phyloP scores from a whole-genome alignment of 768 basidiomycete genomes.

The Cystofilobasidium ferigula region DNA sequence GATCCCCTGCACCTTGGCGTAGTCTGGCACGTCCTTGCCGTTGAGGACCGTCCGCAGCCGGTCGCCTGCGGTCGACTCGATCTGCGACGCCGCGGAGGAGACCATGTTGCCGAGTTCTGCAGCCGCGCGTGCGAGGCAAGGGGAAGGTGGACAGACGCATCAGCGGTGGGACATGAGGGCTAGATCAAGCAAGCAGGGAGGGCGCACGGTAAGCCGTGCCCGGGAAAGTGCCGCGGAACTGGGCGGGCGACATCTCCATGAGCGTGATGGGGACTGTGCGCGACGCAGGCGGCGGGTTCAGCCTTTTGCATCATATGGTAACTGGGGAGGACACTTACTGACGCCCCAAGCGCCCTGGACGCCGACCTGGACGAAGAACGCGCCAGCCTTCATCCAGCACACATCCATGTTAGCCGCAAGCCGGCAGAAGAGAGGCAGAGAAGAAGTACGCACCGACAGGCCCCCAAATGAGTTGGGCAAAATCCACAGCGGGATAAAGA shows the following conservation, averaged over 20 bases:
- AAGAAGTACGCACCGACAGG: constrained; percentile 71
- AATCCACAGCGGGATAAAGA: constrained; percentile 58
- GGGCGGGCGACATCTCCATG: constrained; percentile 72
- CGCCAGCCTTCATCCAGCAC: too few relatives aligned
- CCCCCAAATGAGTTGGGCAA: constrained; percentile 56
- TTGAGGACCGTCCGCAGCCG: constrained; percentile 47
- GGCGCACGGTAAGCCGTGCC: constrained; percentile 58
- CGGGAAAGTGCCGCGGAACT: constrained; percentile 77
- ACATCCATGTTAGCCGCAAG: not conserved
- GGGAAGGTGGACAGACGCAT: too few relatives aligned
- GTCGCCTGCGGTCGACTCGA: constrained; percentile 62
- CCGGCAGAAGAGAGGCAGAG: not conserved
- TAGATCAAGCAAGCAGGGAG: too few relatives aligned
- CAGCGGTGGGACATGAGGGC: not conserved
- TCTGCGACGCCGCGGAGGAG: constrained; percentile 63
- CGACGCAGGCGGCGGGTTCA: constrained; percentile 29
- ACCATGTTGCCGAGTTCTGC: constrained; percentile 46
- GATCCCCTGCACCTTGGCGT: constrained; percentile 68
- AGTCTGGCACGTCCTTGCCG: constrained; percentile 48
- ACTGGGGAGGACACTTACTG: too few relatives aligned
- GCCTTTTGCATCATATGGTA: constrained; percentile 43
- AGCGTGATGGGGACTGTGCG: constrained; percentile 43
- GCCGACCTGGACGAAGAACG: constrained; percentile 75
- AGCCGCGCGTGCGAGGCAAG: not conserved
- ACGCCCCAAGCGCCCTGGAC: constrained; percentile 70